Percentiles rank a stretch among this genome's conserved stretches.
phyloP scores from a whole-genome alignment of 78 protist genomes.

The Dictyostelium discoideum region DNA sequence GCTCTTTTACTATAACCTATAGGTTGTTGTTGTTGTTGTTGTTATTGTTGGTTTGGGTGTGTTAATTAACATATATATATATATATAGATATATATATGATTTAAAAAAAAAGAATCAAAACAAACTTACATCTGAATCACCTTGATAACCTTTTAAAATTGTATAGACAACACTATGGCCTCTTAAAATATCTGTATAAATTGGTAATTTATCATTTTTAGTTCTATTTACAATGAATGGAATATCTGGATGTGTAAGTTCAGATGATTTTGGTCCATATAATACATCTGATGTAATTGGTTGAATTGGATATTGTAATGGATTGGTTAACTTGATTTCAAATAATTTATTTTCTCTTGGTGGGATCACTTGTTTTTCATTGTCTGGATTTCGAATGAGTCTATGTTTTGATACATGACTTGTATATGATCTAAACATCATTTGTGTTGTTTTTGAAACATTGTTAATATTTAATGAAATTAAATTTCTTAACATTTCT shows the following conservation, averaged over 20 bases:
- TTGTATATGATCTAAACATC: background rate
- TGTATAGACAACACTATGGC: conserved; percentile 7
- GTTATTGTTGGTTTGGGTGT: background rate
- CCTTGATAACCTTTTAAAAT: conserved; percentile 29
- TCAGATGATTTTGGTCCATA: background rate
- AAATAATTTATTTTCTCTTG: background rate
- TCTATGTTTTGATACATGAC: background rate
- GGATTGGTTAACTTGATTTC: background rate
- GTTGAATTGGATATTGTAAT: conserved; percentile 45
- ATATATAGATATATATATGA: too few species aligned
- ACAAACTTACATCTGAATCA: conserved; percentile 27
- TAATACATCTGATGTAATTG: background rate
- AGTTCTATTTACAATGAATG: conserved; percentile 61
- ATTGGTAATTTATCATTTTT: conserved; percentile 29
- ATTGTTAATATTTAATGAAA: background rate
- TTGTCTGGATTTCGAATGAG: background rate
- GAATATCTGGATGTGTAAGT: conserved; percentile 9
- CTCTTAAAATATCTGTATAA: conserved; percentile 32
- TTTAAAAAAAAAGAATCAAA: background rate
- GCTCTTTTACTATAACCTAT: background rate
- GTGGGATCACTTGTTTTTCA: background rate
- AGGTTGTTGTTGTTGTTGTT: background rate
- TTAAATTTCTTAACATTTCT: background rate
- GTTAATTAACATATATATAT: background rate
- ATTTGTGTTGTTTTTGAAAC: background rate